These are phyloP conservation scores for Intubia oerlemansii DNA, from an alignment of 2,329 filamentous ascomycete species.

Conservation along the genomic window DNA sequence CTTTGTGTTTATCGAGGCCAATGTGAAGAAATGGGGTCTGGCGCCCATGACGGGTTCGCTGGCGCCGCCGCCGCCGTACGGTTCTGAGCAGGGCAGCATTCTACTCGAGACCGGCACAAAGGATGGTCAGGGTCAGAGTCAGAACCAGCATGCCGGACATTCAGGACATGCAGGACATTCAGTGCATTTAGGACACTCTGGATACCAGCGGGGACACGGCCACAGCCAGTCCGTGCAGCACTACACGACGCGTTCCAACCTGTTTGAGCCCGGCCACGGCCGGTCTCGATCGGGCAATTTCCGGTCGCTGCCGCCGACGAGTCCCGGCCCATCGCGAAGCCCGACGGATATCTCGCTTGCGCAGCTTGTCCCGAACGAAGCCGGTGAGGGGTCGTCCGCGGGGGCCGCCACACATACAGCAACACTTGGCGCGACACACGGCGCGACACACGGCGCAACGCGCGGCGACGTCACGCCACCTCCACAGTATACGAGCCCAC, in stretches of 20 bases:
- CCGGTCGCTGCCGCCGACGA: constrained; percentile 53
- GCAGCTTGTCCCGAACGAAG: constrained; percentile 52
- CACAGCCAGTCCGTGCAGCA: constrained; percentile 25
- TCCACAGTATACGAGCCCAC: constrained; percentile 48
- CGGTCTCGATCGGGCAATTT: constrained; percentile 62
- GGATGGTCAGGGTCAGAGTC: constrained; percentile 32
- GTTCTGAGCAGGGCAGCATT: constrained; percentile 91
- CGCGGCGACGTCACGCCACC: constrained; percentile 43
- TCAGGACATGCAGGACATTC: no score
- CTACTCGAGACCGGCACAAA: constrained; percentile 68
- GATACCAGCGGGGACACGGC: constrained; percentile 17
- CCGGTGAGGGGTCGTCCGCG: no score
- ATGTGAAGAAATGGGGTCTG: constrained; percentile 98
- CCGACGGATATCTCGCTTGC: constrained; percentile 92
- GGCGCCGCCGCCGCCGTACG: constrained; percentile 87
- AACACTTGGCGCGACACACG: no score
- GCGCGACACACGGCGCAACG: no score
- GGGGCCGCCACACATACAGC: no score
- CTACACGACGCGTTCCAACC: constrained; percentile 16
- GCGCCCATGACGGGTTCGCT: constrained; percentile 90
- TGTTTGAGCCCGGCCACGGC: constrained; percentile 41
- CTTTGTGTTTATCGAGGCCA: constrained; percentile 97
- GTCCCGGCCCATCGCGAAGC: constrained; percentile 72
- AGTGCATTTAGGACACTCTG: no score
- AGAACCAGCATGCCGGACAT: constrained; percentile 16